Evolutionary conservation across 257 asterid genomes (phyloP).

Genomic region (Sherardia arvensis): DNA sequence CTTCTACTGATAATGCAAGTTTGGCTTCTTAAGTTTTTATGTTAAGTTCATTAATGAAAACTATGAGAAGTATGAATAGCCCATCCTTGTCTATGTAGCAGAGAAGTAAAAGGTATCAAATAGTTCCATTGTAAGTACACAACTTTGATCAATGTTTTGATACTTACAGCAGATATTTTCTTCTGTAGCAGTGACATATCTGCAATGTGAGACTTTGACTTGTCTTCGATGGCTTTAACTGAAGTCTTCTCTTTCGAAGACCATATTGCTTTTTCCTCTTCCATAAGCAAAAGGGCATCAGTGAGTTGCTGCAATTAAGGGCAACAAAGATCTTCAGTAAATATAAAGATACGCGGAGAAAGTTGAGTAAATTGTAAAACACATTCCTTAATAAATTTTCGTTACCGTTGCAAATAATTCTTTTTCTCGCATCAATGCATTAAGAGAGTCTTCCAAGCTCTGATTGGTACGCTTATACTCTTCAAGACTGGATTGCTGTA

Average conservation of each 20-base stretch:
- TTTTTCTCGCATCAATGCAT: conserved; percentile 50
- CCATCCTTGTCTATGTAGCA: background rate
- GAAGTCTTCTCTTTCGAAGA: conserved; percentile 83
- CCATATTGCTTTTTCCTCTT: conserved; percentile 95
- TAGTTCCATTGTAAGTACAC: background rate
- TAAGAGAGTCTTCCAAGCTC: conserved; percentile 40
- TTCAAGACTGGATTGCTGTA: conserved; percentile 53
- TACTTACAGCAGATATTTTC: conserved; percentile 56
- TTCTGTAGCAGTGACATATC: conserved; percentile 45
- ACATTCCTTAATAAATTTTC: background rate
- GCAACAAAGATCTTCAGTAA: conserved; percentile 12
- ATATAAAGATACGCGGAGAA: conserved; percentile 8
- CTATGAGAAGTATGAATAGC: background rate
- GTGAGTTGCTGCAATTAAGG: conserved; percentile 59
- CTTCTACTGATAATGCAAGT: background rate
- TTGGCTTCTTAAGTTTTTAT: background rate
- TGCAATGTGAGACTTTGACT: conserved; percentile 32
- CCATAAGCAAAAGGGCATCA: conserved; percentile 83
- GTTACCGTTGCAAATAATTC: conserved; percentile 78
- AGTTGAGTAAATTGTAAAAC: background rate
- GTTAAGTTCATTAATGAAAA: background rate
- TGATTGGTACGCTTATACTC: conserved; percentile 33
- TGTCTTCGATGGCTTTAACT: conserved; percentile 51
- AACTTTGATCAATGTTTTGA: conserved; percentile 4
- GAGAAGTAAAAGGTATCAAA: background rate